A percentile compares a stretch with the other conserved stretches of the same genome.
These are phyloP conservation scores for Dothidotthia symphoricarpi DNA, from an alignment of 2,329 filamentous ascomycete species.

Conservation along the genomic window DNA sequence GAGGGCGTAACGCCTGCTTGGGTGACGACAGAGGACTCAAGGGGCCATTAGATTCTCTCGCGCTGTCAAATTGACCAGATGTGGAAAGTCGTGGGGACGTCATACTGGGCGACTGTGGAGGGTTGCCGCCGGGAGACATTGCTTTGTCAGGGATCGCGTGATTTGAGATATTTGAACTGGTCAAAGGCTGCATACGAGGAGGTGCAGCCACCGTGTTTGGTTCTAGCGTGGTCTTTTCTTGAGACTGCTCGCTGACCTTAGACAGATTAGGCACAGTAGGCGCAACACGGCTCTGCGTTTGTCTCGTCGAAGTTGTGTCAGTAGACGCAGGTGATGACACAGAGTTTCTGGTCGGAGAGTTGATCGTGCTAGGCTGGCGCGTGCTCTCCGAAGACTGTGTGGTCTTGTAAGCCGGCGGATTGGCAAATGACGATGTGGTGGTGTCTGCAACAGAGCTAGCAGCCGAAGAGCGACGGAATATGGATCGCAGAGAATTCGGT, in stretches of 20 bases:
- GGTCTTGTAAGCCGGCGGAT: no score
- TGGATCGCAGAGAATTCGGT: no score
- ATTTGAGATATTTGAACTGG: slow-evolving; percentile 4
- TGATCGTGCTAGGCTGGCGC: no score
- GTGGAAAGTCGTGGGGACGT: slow-evolving; percentile 8
- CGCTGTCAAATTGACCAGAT: slow-evolving; percentile 3
- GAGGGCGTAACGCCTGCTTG: slow-evolving; percentile 12
- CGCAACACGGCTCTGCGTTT: no score
- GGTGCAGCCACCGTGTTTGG: neutral
- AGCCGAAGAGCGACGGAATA: no score
- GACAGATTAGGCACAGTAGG: neutral
- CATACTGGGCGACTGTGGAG: slow-evolving; percentile 4
- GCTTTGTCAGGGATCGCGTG: slow-evolving; percentile 7
- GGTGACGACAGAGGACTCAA: slow-evolving; percentile 23
- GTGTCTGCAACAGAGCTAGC: no score
- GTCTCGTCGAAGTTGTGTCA: no score
- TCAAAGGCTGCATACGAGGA: slow-evolving; percentile 4
- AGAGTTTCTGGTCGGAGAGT: no score
- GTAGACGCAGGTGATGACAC: no score
- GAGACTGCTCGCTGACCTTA: neutral
- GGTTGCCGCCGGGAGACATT: neutral
- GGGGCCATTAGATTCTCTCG: slow-evolving; percentile 14
- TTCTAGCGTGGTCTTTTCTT: neutral
- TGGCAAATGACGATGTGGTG: no score
- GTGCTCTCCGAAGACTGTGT: no score